These are phyloP conservation scores for Tuber aestivum DNA, from an alignment of 495 filamentous ascomycete genomes.

Conservation along the genomic window DNA sequence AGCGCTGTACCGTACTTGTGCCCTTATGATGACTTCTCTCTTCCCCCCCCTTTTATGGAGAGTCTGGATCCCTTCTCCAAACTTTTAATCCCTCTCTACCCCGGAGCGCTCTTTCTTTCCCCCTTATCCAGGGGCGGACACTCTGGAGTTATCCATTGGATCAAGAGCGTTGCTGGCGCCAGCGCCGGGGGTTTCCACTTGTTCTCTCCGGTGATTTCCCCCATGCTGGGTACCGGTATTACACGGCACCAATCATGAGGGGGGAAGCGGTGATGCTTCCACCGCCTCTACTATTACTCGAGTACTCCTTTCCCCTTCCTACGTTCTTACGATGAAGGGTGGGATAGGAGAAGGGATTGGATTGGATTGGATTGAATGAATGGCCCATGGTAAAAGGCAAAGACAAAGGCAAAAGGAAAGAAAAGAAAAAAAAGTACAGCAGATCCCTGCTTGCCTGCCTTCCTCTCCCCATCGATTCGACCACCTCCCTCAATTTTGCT, in stretches of 20 bases:
- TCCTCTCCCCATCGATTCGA: slow-evolving; percentile 25
- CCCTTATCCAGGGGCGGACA: not conserved
- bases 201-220: not conserved
- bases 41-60: not conserved
- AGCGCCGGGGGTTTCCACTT: not conserved
- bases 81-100: not conserved
- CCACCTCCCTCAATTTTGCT: slow-evolving; percentile 22
- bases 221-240: not conserved
- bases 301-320: not conserved
- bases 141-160: not conserved
- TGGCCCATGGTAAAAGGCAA: slow-evolving; percentile 4
- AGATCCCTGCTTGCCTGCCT: slow-evolving; percentile 29
- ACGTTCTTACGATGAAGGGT: not conserved
- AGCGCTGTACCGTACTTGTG: not conserved
- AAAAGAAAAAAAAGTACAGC: slow-evolving; percentile 21
- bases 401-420: slow-evolving; percentile 20
- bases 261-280: not conserved
- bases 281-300: not conserved
- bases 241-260: not conserved
- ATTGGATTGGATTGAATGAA: not conserved
- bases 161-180: not conserved
- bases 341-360: not conserved
- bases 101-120: not conserved
- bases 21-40: not conserved
- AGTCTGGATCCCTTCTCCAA: not conserved